Base-by-base conservation (phyloP, 192 early-diverging fungal species). In the Radiomyces spectabilis region DNA sequence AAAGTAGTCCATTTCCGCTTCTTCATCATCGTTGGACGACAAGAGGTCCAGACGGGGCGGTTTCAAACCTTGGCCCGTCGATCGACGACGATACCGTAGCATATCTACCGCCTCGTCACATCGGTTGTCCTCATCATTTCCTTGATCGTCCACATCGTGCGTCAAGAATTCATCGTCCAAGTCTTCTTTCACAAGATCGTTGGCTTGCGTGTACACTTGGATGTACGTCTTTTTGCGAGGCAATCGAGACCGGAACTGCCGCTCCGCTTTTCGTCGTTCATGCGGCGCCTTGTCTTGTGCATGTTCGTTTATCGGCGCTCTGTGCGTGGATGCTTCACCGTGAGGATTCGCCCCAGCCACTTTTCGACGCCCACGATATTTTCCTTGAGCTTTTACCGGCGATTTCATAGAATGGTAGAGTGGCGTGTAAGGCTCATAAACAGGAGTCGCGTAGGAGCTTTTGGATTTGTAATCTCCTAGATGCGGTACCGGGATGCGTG, bases 121-220 rank as follows among this genome's bases (percentile, higher is more conserved):
- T n/a, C n/a, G n/a, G n/a, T n/a, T n/a, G n/a, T n/a, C n/a, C n/a
- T n/a, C n/a, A n/a, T n/a, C n/a, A n/a, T n/a, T n/a, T n/a, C n/a
- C n/a, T n/a, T n/a, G 38, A 18, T 73, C 69, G n/a, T 71, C 71
- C 47, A 57, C 61, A 3, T 53, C 51, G 27, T 58, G 59, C 19
- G 61, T 70, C 31, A 69, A 48, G 12, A 75, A 75, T 32, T 75
- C 74, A 26, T 84, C 81, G 6, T 83, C 82, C 7, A 73, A 74
- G 42, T 78, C 72, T 34, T 81, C 75, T 30, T 69, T 71, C n/a
- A 73, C 66, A 1, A 73, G 63, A n/a, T 73, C 79, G 5, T 78
- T 78, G 13, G 69, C 69, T 45, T 65, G 74, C 9, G 64, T 68
- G 37, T 75, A 81, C 4, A 81, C 72, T 42, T 81, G 70, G 19